Conservation (phyloP, 139 green algal genomes). For the Raphidocelis subcapitata region DNA sequence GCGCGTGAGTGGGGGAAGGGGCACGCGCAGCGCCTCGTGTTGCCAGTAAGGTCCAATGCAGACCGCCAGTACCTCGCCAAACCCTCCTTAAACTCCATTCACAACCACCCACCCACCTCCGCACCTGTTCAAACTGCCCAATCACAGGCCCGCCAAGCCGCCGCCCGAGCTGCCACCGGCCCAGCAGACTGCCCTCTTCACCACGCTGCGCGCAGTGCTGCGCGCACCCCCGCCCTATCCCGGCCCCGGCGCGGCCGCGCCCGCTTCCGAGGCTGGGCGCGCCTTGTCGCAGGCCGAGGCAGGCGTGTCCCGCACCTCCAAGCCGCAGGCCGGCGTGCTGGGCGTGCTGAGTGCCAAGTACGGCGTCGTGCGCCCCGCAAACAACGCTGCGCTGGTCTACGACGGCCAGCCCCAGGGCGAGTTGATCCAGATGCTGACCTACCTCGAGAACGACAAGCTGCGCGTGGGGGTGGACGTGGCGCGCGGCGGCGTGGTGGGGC, state of each 20-base stretch:
- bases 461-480: slow-evolving; percentile 3
- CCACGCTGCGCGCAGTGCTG: slow-evolving; percentile 4
- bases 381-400: neutral
- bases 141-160: neutral
- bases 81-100: too few species aligned
- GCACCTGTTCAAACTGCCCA: too few species aligned
- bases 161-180: neutral
- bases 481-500: slow-evolving; percentile 4
- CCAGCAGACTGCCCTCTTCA: slow-evolving; percentile 3
- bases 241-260: neutral
- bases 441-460: neutral
- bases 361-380: neutral
- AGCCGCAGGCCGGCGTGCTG: neutral
- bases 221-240: neutral
- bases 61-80: too few species aligned
- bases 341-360: neutral
- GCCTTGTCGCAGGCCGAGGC: neutral
- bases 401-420: neutral
- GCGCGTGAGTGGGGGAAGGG: too few species aligned
- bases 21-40: too few species aligned
- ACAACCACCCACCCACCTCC: too few species aligned
- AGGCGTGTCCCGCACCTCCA: neutral
- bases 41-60: too few species aligned
- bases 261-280: neutral
- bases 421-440: neutral